Base-by-base conservation (phyloP, 2,329 filamentous ascomycete genomes). In the Colletotrichum melonis region DNA sequence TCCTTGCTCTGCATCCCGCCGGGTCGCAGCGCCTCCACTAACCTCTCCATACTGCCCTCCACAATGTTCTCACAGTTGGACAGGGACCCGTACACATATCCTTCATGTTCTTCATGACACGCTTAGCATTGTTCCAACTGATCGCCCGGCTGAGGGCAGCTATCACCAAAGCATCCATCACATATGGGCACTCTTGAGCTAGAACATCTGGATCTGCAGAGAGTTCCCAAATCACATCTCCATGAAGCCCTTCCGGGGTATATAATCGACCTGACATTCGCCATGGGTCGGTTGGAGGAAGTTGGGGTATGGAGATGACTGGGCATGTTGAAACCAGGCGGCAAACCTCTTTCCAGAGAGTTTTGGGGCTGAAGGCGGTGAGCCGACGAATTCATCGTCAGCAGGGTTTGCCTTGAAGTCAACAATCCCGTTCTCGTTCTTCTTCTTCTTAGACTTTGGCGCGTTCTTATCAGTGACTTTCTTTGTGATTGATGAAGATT, bases 1-100 rank as follows among this genome's bases (percentile, higher is more conserved):
- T 72, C 67, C 32, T 58, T 63, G 16, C 63, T 72, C 52, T 72
- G 69, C 63, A 63, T 63, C 19, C 69, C 63, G 5, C 58, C 69
- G 2, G 69, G 69, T 14, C 54, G 22, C 9, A 72, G 57, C 4
- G 63, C 69, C 24, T 58, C 49, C 6, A 32, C 26, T 26, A 72
- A 22, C 58, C 67, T 67, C 7, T 67, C 58, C n/a, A 59, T 52
- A 22, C 69, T 58, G 14, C 63, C 69, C 9, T 67, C 49, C 22
- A 56, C 57, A 4, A 72, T 72, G 2, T n/a, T 16, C 11, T 63
- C 63, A 28, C 63, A 67, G n/a, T 66, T 62, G 12, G 63, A 67
- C 3, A 49, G 52, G 16, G 69, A 72, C 14, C 69, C 63, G 35
- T 72, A 72, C 32, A 63, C 58, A 26, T 26, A 7, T 30, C n/a